These are phyloP conservation scores for Cladosporium halotolerans DNA, from an alignment of 2,329 filamentous ascomycete genomes.

Conservation along the genomic window DNA sequence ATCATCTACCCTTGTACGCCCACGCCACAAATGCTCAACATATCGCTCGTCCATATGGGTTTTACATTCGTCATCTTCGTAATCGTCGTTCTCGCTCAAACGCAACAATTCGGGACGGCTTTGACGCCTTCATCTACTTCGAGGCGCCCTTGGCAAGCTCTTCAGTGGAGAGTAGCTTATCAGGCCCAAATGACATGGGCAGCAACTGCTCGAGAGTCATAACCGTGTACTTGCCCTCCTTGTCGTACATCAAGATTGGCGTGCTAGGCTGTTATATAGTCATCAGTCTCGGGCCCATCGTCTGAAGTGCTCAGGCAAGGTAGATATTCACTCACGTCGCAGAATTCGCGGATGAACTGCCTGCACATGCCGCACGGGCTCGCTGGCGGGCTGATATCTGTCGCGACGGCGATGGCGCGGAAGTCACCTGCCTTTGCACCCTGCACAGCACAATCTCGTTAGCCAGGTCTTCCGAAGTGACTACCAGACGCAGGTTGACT, in stretches of 20 bases:
- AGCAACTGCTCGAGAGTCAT: slow-evolving; percentile 59
- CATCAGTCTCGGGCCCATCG: neutral
- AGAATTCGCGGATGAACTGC: slow-evolving; percentile 60
- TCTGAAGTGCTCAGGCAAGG: neutral
- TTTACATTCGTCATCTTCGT: too few relatives aligned
- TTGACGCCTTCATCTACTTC: neutral
- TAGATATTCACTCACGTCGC: slow-evolving; percentile 28
- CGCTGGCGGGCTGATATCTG: slow-evolving; percentile 51
- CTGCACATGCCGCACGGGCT: slow-evolving; percentile 90
- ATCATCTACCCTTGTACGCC: too few relatives aligned
- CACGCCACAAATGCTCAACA: too few relatives aligned
- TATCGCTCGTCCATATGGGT: too few relatives aligned
- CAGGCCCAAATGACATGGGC: slow-evolving; percentile 50
- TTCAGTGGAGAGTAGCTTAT: slow-evolving; percentile 34
- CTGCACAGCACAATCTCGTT: slow-evolving; percentile 11
- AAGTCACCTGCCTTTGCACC: slow-evolving; percentile 47
- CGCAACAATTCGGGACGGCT: too few relatives aligned
- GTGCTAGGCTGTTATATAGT: slow-evolving; percentile 35
- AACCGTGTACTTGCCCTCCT: slow-evolving; percentile 65
- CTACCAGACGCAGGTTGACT: neutral
- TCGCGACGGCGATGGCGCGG: slow-evolving; percentile 77
- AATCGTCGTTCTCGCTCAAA: too few relatives aligned
- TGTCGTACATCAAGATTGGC: slow-evolving; percentile 90
- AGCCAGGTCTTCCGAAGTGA: neutral
- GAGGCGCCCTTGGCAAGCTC: slow-evolving; percentile 14